Percentiles rank a stretch among this genome's conserved stretches.
Evolutionary conservation across 2,329 filamentous ascomycete species (phyloP).

Genomic region (Colletotrichum gigasporum): DNA sequence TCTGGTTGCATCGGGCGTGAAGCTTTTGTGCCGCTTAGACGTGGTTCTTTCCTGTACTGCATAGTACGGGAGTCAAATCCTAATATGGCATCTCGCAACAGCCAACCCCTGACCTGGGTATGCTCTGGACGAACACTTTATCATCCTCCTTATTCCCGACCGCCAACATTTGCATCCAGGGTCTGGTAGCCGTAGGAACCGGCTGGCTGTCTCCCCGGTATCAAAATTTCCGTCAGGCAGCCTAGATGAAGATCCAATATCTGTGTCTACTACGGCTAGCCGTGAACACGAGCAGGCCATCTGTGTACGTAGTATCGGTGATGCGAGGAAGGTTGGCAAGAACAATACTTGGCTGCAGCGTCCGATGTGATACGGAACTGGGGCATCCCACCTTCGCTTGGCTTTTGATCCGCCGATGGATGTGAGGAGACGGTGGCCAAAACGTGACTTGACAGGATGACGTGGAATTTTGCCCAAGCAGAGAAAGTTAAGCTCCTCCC

Average conservation of each 20-base stretch:
- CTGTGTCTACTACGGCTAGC: background rate
- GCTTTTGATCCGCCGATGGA: background rate
- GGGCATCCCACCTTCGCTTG: slow-evolving; percentile 1
- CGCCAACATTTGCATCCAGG: background rate
- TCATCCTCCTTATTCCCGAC: background rate
- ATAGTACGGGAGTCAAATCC: background rate
- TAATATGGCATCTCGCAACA: background rate
- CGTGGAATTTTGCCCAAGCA: background rate
- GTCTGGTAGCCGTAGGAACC: slow-evolving; percentile 3
- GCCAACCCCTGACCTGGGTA: background rate
- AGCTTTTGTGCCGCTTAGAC: background rate
- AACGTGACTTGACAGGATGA: slow-evolving; percentile 16
- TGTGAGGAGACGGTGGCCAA: slow-evolving; percentile 2
- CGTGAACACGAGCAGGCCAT: background rate
- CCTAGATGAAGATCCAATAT: background rate
- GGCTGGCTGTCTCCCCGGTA: background rate
- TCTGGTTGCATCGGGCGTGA: background rate
- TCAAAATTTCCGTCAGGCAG: background rate
- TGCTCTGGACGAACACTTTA: background rate
- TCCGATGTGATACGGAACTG: slow-evolving; percentile 5
- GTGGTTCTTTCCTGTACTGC: background rate
- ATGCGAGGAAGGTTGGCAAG: background rate
- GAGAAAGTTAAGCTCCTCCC: background rate
- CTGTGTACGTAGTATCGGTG: too few species aligned
- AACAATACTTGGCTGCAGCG: slow-evolving; percentile 15